A percentile compares a stretch with the other conserved stretches of the same genome.
phyloP scores from a whole-genome alignment of 768 basidiomycete species.

The Lactarius tabidus region DNA sequence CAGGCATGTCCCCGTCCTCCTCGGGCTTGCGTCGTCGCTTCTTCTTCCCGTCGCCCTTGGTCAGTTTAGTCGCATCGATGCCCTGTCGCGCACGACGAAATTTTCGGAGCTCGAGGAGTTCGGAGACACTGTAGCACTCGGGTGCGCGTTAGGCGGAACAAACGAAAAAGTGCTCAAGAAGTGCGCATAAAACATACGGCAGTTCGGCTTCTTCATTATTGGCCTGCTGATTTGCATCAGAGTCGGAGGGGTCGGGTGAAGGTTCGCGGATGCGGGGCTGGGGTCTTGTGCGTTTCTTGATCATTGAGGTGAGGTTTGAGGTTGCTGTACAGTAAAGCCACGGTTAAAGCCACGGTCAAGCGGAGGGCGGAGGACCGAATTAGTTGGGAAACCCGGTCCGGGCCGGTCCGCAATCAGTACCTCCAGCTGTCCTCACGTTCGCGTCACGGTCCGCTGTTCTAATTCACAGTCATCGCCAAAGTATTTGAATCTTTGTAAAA shows the following conservation, averaged over 20 bases:
- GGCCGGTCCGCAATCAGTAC: too few species aligned
- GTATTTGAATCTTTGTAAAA: too few species aligned
- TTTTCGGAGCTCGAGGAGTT: too few species aligned
- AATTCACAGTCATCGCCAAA: too few species aligned
- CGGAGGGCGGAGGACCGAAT: too few species aligned
- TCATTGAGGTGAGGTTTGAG: slow-evolving; percentile 42
- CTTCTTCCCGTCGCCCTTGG: slow-evolving; percentile 76
- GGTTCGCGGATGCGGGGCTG: slow-evolving; percentile 52
- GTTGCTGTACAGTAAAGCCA: too few species aligned
- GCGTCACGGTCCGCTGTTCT: too few species aligned
- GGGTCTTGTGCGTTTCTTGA: slow-evolving; percentile 73
- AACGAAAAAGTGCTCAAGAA: not conserved
- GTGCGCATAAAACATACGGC: slow-evolving; percentile 42
- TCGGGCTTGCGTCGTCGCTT: slow-evolving; percentile 55
- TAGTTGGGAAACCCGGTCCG: too few species aligned
- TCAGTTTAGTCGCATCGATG: slow-evolving; percentile 36
- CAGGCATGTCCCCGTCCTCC: slow-evolving; percentile 38
- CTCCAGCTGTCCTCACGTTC: too few species aligned
- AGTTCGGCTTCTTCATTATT: slow-evolving; percentile 37
- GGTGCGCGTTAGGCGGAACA: slow-evolving; percentile 16
- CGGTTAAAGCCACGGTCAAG: too few species aligned
- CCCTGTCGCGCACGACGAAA: too few species aligned
- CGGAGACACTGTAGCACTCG: not conserved
- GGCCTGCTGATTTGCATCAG: slow-evolving; percentile 21
- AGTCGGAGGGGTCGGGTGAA: slow-evolving; percentile 37